Base-by-base conservation (phyloP, 1,284 basidiomycete species). In the Cystobasidium slooffiae region DNA sequence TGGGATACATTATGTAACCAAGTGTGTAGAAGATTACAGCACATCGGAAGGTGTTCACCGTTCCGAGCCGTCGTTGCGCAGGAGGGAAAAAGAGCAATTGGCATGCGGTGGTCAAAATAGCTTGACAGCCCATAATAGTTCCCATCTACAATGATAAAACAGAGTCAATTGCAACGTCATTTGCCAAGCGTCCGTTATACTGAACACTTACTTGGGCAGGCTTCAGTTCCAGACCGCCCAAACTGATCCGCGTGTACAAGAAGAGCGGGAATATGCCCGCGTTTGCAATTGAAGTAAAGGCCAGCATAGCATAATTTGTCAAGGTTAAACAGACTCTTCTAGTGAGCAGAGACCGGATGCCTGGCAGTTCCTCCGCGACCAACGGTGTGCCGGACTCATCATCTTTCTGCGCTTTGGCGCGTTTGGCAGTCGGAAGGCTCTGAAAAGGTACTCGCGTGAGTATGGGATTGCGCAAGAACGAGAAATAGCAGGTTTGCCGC, bases 61-160 rank as follows among this genome's bases (percentile, higher is more conserved):
- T 83, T 0, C 83, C 83, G 0, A 80, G 65, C 3, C 77, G 72
- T 6, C 73, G 69, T 58, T 84, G 82, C 0, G 83, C 74, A 0
- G 81, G 79, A 5, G 83, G 81, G 78, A 84, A 84, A 18, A 83
- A 69, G 63, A 82, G 61, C 16, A 83, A 69, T 64, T 83, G 82
- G 37, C 79, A 76, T 0, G 78, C 43, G 10, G 80, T 80, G 7
- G 81, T 79, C 1, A 79, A 70, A 5, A 82, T 62, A 44, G 82
- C 81, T 22, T 79, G 78, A 66, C 78, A 75, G 46, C 77, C 76
- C 53, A 84, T 78, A 3, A 82, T 78, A 5, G 74, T 72, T 24
- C 81, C 81, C 44, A 81, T 81, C 73, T 80, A 66, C 44, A 18
- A 43, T 44, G 1, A 44, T 39, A 12, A 49, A 43, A 41, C 22